A percentile compares a stretch with the other conserved stretches of the same genome.
These are phyloP conservation scores for Candolleomyces eurysporus DNA, from an alignment of 768 basidiomycete species.

Conservation along the genomic window DNA sequence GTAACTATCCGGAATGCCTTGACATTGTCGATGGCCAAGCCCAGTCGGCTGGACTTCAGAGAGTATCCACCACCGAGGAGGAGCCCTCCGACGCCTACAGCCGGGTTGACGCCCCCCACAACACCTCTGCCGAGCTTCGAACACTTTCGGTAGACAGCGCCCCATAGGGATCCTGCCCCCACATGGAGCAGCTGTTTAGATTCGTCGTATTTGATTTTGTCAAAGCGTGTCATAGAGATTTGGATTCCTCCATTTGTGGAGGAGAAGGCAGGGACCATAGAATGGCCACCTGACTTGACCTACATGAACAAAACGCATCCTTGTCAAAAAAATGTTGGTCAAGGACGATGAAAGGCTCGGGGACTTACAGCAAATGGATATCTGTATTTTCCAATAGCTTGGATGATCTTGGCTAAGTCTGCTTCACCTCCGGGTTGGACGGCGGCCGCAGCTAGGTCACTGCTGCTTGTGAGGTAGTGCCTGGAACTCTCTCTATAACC, in stretches of 20 bases:
- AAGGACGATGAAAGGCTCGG: not conserved
- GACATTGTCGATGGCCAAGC: constrained; percentile 33
- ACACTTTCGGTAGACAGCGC: constrained; percentile 36
- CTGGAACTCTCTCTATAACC: not conserved
- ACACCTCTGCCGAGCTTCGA: not conserved
- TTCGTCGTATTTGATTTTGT: constrained; percentile 29
- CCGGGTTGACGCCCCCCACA: not conserved
- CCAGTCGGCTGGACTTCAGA: constrained; percentile 28
- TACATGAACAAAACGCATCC: constrained; percentile 13
- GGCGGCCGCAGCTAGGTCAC: not conserved
- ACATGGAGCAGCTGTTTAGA: constrained; percentile 22
- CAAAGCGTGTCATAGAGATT: constrained; percentile 42
- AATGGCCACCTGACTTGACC: constrained; percentile 64
- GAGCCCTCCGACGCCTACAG: constrained; percentile 30
- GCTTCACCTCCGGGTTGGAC: not conserved
- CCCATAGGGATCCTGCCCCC: constrained; percentile 43
- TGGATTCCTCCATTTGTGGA: constrained; percentile 51
- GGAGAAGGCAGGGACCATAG: constrained; percentile 52
- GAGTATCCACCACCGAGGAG: constrained; percentile 34
- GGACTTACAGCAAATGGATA: constrained; percentile 49
- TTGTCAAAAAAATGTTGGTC: no score
- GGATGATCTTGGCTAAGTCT: constrained; percentile 19
- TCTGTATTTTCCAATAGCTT: constrained; percentile 35
- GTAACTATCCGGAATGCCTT: constrained; percentile 22
- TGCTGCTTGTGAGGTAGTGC: constrained; percentile 1